Evolutionary conservation across 192 early-diverging fungal species (phyloP), one percentile per base, ranked within the genome.

Genomic region (Podila minutissima): DNA sequence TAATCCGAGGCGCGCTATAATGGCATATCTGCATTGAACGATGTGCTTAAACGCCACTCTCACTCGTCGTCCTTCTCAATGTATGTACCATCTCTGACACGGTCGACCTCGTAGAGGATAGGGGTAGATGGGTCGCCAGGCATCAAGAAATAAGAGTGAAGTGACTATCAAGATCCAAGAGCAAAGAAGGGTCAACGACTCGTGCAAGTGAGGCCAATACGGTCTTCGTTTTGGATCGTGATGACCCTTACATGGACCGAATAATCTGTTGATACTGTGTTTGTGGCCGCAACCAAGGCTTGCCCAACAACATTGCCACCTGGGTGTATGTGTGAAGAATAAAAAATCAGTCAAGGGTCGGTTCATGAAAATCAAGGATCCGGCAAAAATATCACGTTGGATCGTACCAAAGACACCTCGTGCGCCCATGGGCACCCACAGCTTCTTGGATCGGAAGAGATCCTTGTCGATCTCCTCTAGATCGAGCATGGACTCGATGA

Each of bases 71-170:
- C 35, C 2, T 61, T 33, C 12, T 4, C 63, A 46, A 33, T n/a
- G 17, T 71, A 33, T n/a, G 17, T 71, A 82, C 93, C 94, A 75
- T 96, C 91, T 6, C 95, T 83, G 19, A 93, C 59, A 33, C 89
- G 87, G 48, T 88, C 85, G 3, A 97, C 95, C 20, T 91, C 83
- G 79, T 94, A 97, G 0, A 94, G 67, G 65, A 97, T 96, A 28
- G 94, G 95, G 0, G 90, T 86, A 28, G 86, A 72, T 60, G 88
- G 88, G 60, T 92, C 87, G 5, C 94, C 96, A 9, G 95, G 86
- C 5, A 95, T 77, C 31, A 98, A 72, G 74, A 98, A 98, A 82
- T 98, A 96, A 73, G 89, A 93, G 74, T 97, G 95, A 11, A 97
- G 81, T 5, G 95, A 96, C 86, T 88, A 87, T 59, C 37, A 29